These are phyloP conservation scores for Beauveria sp. DNA, from an alignment of 2,329 filamentous ascomycete genomes.

Conservation along the genomic window DNA sequence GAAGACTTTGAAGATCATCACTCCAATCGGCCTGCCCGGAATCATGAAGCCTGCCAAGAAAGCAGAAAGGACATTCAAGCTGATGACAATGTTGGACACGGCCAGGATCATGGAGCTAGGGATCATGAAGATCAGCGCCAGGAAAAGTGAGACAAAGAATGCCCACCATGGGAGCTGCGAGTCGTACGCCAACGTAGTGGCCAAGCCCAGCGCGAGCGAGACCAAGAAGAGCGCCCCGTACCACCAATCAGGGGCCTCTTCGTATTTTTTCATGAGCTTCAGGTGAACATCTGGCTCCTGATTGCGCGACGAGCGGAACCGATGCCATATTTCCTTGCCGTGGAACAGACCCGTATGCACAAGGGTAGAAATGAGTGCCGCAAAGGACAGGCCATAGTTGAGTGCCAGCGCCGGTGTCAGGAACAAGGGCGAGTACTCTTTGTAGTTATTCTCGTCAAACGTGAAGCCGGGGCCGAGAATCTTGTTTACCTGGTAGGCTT, in stretches of 20 bases:
- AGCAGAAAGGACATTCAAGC: slow-evolving; percentile 33
- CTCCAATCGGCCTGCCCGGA: slow-evolving; percentile 18
- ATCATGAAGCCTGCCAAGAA: slow-evolving; percentile 24
- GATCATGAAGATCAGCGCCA: slow-evolving; percentile 20
- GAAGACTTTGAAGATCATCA: slow-evolving; percentile 22
- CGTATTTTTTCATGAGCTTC: slow-evolving; percentile 26
- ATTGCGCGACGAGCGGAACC: slow-evolving; percentile 37
- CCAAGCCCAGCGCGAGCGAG: slow-evolving; percentile 26
- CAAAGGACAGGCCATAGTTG: slow-evolving; percentile 35
- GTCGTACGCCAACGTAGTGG: slow-evolving; percentile 19
- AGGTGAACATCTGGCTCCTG: slow-evolving; percentile 31
- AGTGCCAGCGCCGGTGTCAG: slow-evolving; percentile 38
- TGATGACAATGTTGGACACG: slow-evolving; percentile 29
- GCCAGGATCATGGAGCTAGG: slow-evolving; percentile 24
- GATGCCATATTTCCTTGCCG: slow-evolving; percentile 36
- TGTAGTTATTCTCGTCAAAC: slow-evolving; percentile 43
- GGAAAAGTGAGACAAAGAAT: slow-evolving; percentile 20
- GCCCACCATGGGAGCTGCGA: slow-evolving; percentile 24
- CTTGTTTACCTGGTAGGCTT: slow-evolving; percentile 40
- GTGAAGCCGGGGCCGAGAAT: slow-evolving; percentile 41
- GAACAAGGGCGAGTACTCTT: slow-evolving; percentile 46
- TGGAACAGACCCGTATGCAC: slow-evolving; percentile 31
- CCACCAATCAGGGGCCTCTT: slow-evolving; percentile 33
- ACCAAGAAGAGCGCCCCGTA: slow-evolving; percentile 26
- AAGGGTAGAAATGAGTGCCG: slow-evolving; percentile 37